Evolutionary conservation across 495 filamentous ascomycete species (phyloP), one percentile per base, ranked within the genome.

Genomic region (Hyphodiscus hymeniophilus): DNA sequence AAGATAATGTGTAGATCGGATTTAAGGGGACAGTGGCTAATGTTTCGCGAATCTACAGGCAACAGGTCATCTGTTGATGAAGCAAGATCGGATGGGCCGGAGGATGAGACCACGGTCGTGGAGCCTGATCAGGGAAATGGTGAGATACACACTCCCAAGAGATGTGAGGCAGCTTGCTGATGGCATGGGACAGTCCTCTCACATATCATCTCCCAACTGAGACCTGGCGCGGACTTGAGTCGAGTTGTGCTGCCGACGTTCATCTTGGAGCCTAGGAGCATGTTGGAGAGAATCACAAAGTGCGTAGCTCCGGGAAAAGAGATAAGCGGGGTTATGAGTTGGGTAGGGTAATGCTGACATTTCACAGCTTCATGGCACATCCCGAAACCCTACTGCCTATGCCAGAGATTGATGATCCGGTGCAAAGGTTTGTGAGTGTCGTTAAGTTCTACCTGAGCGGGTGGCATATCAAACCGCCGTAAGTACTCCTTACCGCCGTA

Each of bases 251-350:
- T 99, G 50, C 92, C 92, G 22, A 99, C 92, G 28, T 99, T 99
- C 66, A 99, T 99, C 57, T 75, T 99, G 41, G 92, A 99, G 64
- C 92, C 92, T 3, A 81, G 87, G 59, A 95, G 89, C 52, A 99
- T 99, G 92, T 67, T 99, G 59, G 92, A 99, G 68, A 77, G 92
- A 28, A 99, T 99, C 57, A 99, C 92, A 58, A 99, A 98, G 90
- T 95, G 76, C 45, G 72, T 56, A 18, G 10, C 3, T 38, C 16
- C 13, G 22, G 38, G 24, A 15, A 22, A 28, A 17, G 30, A 16
- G 10, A 30, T 24, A 23, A 23, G 38, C 12, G 38, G n/a, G 3
- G n/a, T n/a, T 31, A 24, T 12, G 16, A 28, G 11, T 16, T 18
- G 42, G 10, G 24, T 38, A 32, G 15, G 22, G 21, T 47, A 63